Percentiles rank a stretch among this genome's conserved stretches.
Evolutionary conservation across 129 eudicot species (phyloP).

Genomic region (Smallanthus sonchifolius): DNA sequence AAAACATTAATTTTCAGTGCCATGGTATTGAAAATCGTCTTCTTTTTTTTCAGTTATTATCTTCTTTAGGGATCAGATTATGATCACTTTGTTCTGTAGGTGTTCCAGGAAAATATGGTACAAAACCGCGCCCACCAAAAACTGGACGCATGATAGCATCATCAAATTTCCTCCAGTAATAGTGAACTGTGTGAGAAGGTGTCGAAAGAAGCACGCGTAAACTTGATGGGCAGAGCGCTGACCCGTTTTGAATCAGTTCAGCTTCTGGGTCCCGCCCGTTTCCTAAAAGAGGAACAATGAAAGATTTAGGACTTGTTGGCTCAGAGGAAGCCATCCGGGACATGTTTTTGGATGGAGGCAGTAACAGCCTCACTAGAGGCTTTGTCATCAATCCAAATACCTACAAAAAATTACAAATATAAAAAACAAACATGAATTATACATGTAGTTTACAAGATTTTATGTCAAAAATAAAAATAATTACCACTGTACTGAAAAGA

Average conservation of each 20-base stretch:
- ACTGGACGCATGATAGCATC: constrained; percentile 80
- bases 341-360: constrained; percentile 34
- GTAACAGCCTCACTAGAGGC: constrained; percentile 58
- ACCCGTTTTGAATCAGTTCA: constrained; percentile 14
- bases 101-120: constrained; percentile 59
- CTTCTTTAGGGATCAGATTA: constrained; percentile 30
- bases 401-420: constrained; percentile 16
- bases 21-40: neutral
- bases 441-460: neutral
- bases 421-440: neutral
- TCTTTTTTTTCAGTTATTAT: neutral
- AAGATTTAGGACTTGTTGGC: constrained; percentile 47
- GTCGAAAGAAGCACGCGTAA: constrained; percentile 57
- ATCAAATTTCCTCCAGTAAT: constrained; percentile 77
- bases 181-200: constrained; percentile 68
- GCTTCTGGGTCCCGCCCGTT: constrained; percentile 33
- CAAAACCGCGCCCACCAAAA: constrained; percentile 85
- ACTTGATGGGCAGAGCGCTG: constrained; percentile 24
- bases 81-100: constrained; percentile 51
- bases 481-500: constrained; percentile 71
- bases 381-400: constrained; percentile 76
- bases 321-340: constrained; percentile 40
- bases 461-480: neutral
- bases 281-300: constrained; percentile 46
- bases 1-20: constrained; percentile 7